Base-by-base conservation (phyloP, 2,329 filamentous ascomycete genomes). In the Chaetoscypha palmicola region DNA sequence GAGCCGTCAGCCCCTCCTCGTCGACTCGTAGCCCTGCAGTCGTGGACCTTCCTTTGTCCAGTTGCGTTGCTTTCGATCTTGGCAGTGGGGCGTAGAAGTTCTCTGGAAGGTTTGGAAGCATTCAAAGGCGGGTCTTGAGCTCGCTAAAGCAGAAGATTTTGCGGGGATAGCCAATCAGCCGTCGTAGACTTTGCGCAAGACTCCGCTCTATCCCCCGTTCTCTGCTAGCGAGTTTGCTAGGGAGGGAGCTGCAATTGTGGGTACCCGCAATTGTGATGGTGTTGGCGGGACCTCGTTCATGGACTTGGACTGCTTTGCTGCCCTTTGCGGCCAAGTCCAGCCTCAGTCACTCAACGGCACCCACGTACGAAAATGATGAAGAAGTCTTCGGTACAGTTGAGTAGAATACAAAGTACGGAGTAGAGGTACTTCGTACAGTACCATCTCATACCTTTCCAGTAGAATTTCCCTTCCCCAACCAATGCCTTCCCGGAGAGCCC, bases 61-160 rank as follows among this genome's bases (percentile, higher is more conserved):
- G 21, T 20, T 28, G 21, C 8, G 11, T 34, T 23, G 1, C 14
- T 21, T 14, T 9, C 21, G 19, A 16, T n/a, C 40, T 12, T 36
- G 11, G 19, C 32, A 17, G 31, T 45, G 46, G 40, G 35, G 20
- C 42, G 43, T 52, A 38, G 47, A 54, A 48, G 49, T 10, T 14
- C 45, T 28, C 21, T 54, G 31, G 51, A 54, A 53, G 48, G 48
- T 39, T 46, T 47, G 31, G 51, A 54, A 53, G 48, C 51, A 43
- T 44, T 47, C 31, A 38, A 37, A 40, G 36, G 12, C 42, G 43
- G 46, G 50, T 54, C 49, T 41, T 51, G 51, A 47, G 53, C n/a
- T n/a, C n/a, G n/a, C n/a, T n/a, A n/a, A 36, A 46, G 42, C 52
- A 46, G 53, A 53, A 50, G 24, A 28, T 36, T 46, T 23, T 35